These are phyloP conservation scores for Ampelocalamus luodianensis DNA, from an alignment of 176 grass and related monocot species.

Conservation along the genomic window DNA sequence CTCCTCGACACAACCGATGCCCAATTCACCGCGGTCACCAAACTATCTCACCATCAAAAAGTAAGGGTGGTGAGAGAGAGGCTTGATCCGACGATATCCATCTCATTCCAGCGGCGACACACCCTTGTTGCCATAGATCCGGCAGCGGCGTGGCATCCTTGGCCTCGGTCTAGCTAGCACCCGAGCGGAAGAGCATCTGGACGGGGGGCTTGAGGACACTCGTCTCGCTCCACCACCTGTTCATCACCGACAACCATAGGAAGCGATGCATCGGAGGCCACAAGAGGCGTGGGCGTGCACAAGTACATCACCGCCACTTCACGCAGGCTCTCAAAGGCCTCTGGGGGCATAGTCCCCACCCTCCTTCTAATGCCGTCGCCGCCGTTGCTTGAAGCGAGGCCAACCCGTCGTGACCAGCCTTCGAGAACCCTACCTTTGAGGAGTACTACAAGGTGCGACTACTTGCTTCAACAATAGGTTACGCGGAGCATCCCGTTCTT, in stretches of 20 bases:
- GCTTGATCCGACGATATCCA: too few relatives aligned
- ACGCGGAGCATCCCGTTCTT: background rate
- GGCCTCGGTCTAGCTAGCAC: too few relatives aligned
- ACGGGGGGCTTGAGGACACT: background rate
- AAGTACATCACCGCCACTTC: slow-evolving; percentile 69
- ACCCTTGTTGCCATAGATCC: too few relatives aligned
- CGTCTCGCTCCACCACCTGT: slow-evolving; percentile 19
- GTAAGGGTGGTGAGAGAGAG: too few relatives aligned
- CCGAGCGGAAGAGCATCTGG: too few relatives aligned
- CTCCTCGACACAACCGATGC: too few relatives aligned
- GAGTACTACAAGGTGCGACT: slow-evolving; percentile 85
- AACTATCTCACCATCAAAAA: too few relatives aligned
- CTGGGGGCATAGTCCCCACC: slow-evolving; percentile 42
- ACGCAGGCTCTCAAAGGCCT: slow-evolving; percentile 59
- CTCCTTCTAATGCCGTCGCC: slow-evolving; percentile 5
- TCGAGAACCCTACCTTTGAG: slow-evolving; percentile 78
- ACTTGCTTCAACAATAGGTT: background rate
- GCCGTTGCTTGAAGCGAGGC: background rate
- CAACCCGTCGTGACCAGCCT: slow-evolving; percentile 51
- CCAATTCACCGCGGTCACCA: too few relatives aligned
- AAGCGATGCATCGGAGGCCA: slow-evolving; percentile 48
- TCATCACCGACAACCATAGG: slow-evolving; percentile 32
- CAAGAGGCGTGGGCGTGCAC: slow-evolving; percentile 51
- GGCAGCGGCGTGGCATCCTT: too few relatives aligned
- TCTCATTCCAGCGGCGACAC: too few relatives aligned